Evolutionary conservation across 371 early-diverging fungal genomes (phyloP), one percentile per base, ranked within the genome.

Genomic region (Lichtheimia hyalospora): DNA sequence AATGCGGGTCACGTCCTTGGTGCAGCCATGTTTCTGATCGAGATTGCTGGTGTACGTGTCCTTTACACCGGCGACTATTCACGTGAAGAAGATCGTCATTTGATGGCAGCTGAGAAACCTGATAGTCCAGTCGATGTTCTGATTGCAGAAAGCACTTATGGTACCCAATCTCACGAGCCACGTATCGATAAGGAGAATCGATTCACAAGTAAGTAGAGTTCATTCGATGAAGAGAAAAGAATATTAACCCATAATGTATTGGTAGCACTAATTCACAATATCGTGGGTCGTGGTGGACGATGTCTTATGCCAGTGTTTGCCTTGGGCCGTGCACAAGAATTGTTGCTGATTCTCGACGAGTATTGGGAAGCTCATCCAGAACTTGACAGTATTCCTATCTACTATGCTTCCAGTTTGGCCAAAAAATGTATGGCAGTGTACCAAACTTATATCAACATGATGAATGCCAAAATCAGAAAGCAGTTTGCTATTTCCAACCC

Each of bases 1-100:
- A 97, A 99, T 70, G 99, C 99, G 16, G 99, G 99, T 16, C 99
- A 99, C 76, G 99, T 99, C 8, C 84, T 99, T 23, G 99, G 99
- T 13, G 99, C 99, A 5, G 99, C 99, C 40, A 99, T 99, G 99
- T 99, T 98, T 77, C 73, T 99, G 63, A 93, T 99, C 57, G 98
- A 96, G 68, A 96, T 98, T 62, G 98, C 98, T 16, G 97, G 98
- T 61, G 91, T 97, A 34, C 93, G 94, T 62, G 84, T 86, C 3
- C 84, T 99, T 15, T 99, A 99, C 74, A 99, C 99, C 1, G 99
- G 99, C 40, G 99, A 99, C 74, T 99, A 99, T 74, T 97, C 97
- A 28, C 90, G 99, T 63, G 99, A 99, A 79, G 99, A 99, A 74
- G 99, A 99, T 84, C 87, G 99, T 14, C 99, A 99, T 79, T 86